Evolutionary conservation across 2,329 filamentous ascomycete species (phyloP).

Genomic region (Gremmenia infestans): DNA sequence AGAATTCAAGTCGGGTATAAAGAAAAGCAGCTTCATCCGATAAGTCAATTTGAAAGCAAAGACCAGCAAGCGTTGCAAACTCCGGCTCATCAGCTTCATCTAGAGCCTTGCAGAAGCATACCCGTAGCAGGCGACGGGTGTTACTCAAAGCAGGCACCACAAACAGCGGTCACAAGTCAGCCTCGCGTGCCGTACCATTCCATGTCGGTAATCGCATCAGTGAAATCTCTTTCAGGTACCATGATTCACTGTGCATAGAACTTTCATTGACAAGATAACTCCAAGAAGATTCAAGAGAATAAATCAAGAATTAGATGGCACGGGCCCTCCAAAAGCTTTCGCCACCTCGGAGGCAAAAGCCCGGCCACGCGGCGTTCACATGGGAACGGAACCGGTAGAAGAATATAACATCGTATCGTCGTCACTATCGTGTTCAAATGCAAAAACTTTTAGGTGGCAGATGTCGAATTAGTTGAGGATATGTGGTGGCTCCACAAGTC

Average conservation of each 20-base stretch:
- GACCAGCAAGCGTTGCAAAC: background rate
- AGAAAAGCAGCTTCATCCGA: background rate
- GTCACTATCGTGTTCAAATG: background rate
- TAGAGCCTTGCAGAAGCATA: background rate
- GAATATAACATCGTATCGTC: background rate
- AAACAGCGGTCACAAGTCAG: background rate
- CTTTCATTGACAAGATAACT: background rate
- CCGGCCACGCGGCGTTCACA: background rate
- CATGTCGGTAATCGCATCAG: background rate
- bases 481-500: background rate
- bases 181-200: background rate
- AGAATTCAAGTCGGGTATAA: background rate
- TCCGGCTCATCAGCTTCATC: background rate
- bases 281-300: background rate
- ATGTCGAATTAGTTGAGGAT: background rate
- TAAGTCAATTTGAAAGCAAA: background rate
- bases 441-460: background rate
- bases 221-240: background rate
- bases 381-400: background rate
- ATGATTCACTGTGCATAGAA: background rate
- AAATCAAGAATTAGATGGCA: background rate
- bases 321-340: background rate
- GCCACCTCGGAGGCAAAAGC: conserved; percentile 1
- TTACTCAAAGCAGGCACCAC: background rate
- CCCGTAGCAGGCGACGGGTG: background rate